A percentile compares a stretch with the other conserved stretches of the same genome.
Evolutionary conservation across 441 rosid species (phyloP).

Genomic region (Pelargonium cotyledonis): DNA sequence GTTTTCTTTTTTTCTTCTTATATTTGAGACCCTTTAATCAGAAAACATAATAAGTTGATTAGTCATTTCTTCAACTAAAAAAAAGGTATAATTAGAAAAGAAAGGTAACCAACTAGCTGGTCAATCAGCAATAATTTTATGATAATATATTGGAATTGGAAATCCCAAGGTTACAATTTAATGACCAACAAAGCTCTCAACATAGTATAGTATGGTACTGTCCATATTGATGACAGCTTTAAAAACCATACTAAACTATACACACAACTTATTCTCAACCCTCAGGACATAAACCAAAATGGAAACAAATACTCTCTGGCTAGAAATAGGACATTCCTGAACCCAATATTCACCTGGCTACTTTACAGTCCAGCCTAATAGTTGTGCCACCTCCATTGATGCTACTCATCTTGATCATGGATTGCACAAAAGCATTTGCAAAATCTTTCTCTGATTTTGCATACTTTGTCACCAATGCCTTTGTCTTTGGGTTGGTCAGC

Average conservation of each 20-base stretch:
- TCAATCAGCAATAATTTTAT: not conserved
- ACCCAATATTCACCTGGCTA: conserved; percentile 23
- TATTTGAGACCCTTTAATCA: too few species aligned
- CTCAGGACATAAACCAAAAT: not conserved
- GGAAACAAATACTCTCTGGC: not conserved
- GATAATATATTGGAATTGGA: not conserved
- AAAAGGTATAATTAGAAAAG: too few species aligned
- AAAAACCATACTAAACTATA: not conserved
- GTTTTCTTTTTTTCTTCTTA: too few species aligned
- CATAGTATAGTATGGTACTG: not conserved
- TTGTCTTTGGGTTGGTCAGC: conserved; percentile 30
- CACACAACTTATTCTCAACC: not conserved
- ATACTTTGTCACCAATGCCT: conserved; percentile 35
- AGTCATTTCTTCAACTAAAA: too few species aligned
- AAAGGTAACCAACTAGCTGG: too few species aligned
- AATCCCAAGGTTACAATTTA: conserved; percentile 1
- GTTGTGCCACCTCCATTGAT: conserved; percentile 39
- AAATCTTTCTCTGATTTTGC: conserved; percentile 31
- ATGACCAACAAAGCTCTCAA: not conserved
- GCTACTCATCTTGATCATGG: conserved; percentile 60
- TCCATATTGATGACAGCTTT: not conserved
- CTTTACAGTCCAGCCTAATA: conserved; percentile 44
- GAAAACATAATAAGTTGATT: too few species aligned
- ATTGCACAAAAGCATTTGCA: conserved; percentile 39
- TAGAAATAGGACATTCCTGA: not conserved